Base-by-base conservation (phyloP, 1,284 basidiomycete species). In the Phaffia rhodozyma region DNA sequence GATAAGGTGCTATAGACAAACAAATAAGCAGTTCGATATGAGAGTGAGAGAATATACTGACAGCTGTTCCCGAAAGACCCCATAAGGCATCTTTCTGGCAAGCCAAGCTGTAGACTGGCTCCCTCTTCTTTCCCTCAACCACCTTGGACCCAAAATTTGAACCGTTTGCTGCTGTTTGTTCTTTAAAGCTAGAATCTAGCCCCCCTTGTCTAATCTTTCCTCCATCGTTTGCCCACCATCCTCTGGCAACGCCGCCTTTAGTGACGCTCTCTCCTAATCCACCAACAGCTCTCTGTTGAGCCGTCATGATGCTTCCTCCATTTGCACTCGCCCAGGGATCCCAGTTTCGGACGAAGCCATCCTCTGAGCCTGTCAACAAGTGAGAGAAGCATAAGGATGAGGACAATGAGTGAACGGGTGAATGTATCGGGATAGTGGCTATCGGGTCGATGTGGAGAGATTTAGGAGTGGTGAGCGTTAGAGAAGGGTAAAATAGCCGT, bases 331-430 rank as follows among this genome's bases (percentile, higher is more conserved):
- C 76, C 75, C 90, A 93, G 60, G 94, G 83, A 74, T 97, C 92
- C 77, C 96, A 97, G 75, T 90, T 84, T 51, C 93, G 84, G 55
- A 97, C 86, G 70, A 91, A 92, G 13, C 93, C 93, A 74, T 97
- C 93, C 67, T 92, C 86, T 13, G 89, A 90, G 50, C 92, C 93
- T 5, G 91, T 91, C 55, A 97, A 76, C 18, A 97, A 79, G 71
- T 93, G 90, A 30, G 87, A 84, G 80, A 91, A 85, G 75, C 93
- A 96, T n/a, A 83, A 76, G 0, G 89, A 89, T 4, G 88, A 79
- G 1, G 91, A 86, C 27, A 97, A 82, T 18, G 88, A 82, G 75
- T 96, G 89, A 0, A 90, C 91, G 3, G 91, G 86, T 2, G 83
- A 83, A 1, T 90, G 89, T 69, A 96, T 89, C 0, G 92, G 90